phyloP scores from a whole-genome alignment of 768 basidiomycete species.

The Kwoniella botswanensis region DNA sequence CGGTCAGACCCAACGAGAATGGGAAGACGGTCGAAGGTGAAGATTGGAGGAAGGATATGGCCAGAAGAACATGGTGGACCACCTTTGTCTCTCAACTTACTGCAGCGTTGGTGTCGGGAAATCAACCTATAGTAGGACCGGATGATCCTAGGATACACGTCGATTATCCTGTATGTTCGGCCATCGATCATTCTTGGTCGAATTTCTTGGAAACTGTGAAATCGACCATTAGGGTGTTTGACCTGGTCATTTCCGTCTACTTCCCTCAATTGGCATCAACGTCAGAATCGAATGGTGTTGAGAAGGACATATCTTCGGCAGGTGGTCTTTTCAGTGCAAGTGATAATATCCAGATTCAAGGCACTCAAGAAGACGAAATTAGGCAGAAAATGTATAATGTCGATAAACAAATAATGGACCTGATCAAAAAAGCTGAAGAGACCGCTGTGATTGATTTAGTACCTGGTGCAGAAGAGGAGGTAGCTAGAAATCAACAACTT shows the following conservation, averaged over 20 bases:
- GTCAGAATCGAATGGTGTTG: background rate
- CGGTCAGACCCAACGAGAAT: background rate
- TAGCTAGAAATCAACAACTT: constrained; percentile 55
- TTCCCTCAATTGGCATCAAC: constrained; percentile 24
- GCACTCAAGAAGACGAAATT: constrained; percentile 9
- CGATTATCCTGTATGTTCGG: constrained; percentile 51
- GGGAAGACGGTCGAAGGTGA: constrained; percentile 46
- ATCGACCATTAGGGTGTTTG: constrained; percentile 45
- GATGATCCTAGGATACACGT: constrained; percentile 51
- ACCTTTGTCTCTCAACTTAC: constrained; percentile 46
- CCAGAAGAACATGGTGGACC: constrained; percentile 55
- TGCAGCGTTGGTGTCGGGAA: constrained; percentile 46
- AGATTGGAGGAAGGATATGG: constrained; percentile 54
- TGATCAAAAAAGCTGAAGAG: constrained; percentile 51
- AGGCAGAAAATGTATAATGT: constrained; percentile 37
- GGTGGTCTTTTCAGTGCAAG: background rate
- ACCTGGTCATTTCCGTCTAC: constrained; percentile 50
- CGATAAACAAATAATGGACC: constrained; percentile 44
- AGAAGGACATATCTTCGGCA: background rate
- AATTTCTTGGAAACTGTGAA: constrained; percentile 50
- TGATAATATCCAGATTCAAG: background rate
- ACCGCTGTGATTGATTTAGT: constrained; percentile 51
- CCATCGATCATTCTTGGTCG: constrained; percentile 49
- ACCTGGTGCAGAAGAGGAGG: constrained; percentile 57
- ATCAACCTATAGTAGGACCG: constrained; percentile 41